Conservation (phyloP, 2,329 filamentous ascomycete genomes). For the Cercospora zeina region DNA sequence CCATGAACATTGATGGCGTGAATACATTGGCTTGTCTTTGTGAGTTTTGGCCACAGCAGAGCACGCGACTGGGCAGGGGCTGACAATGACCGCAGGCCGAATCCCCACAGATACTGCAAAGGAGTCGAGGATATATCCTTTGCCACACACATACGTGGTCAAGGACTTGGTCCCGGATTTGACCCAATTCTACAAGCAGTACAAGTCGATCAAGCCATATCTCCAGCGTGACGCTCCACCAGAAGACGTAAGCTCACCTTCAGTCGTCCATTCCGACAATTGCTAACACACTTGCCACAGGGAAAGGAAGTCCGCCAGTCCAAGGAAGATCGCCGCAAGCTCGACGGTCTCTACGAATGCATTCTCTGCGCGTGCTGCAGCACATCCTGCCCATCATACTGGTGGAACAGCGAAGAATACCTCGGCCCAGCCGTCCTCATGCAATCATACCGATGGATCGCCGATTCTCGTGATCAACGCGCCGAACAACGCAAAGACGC, state of each 20-base stretch:
- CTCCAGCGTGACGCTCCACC: constrained; percentile 85
- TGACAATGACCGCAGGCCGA: constrained; percentile 65
- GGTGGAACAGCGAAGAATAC: constrained; percentile 99
- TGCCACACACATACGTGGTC: constrained; percentile 98
- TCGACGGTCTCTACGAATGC: constrained; percentile 98
- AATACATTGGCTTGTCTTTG: constrained; percentile 97
- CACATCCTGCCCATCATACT: constrained; percentile 99
- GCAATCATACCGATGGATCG: constrained; percentile 97
- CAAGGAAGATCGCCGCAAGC: constrained; percentile 90
- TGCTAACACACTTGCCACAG: constrained; percentile 50
- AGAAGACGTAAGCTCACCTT: constrained; percentile 66
- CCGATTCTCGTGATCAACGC: constrained; percentile 90
- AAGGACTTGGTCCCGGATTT: constrained; percentile 98
- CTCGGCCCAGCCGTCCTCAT: constrained; percentile 94
- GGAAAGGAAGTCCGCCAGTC: constrained; percentile 90
- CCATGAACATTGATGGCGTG: constrained; percentile 99
- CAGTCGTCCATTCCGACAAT: neutral
- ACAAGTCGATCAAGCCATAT: constrained; percentile 99
- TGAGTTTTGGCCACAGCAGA: constrained; percentile 55
- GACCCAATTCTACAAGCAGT: constrained; percentile 99
- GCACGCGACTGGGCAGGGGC: constrained; percentile 16
- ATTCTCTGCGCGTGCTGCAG: constrained; percentile 99
- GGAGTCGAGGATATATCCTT: constrained; percentile 92
- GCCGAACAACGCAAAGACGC: constrained; percentile 83
- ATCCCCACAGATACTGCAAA: constrained; percentile 80